Percentiles rank a stretch among this genome's conserved stretches.
Conservation (phyloP, 1,284 basidiomycete genomes). For the Leucoagaricus sp. region DNA sequence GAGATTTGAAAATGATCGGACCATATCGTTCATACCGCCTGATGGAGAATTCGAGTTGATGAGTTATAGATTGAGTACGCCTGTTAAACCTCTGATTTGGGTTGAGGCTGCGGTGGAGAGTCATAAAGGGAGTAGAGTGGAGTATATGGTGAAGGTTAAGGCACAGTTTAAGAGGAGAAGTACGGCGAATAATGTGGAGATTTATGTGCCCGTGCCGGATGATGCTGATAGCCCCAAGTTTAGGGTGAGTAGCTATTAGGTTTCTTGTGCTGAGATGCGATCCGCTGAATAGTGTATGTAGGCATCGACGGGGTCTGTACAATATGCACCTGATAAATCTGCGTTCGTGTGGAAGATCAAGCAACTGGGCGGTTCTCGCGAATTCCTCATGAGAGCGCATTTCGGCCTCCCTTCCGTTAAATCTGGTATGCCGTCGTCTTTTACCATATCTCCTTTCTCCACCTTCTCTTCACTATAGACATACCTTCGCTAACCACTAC, state of each 20-base stretch:
- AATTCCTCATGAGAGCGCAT: conserved; percentile 95
- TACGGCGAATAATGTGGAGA: conserved; percentile 98
- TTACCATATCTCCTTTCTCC: background rate
- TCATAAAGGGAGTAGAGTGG: conserved; percentile 91
- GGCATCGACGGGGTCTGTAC: conserved; percentile 90
- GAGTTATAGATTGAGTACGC: conserved; percentile 94
- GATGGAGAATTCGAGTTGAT: conserved; percentile 89
- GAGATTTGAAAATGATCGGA: conserved; percentile 98
- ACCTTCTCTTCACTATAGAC: conserved; percentile 2
- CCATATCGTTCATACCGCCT: conserved; percentile 98
- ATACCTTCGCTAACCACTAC: conserved; percentile 8
- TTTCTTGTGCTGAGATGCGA: background rate
- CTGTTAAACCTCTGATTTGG: conserved; percentile 98
- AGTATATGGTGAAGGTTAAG: conserved; percentile 98
- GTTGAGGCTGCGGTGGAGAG: conserved; percentile 97
- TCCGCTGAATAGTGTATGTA: background rate
- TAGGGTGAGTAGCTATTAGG: conserved; percentile 56
- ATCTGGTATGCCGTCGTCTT: conserved; percentile 56
- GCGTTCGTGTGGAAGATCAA: conserved; percentile 99
- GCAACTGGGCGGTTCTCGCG: conserved; percentile 79
- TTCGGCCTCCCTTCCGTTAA: conserved; percentile 92
- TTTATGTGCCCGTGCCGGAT: conserved; percentile 97
- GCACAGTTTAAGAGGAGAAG: conserved; percentile 98
- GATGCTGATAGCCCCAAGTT: conserved; percentile 99
- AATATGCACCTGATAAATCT: conserved; percentile 94